These are phyloP conservation scores for Phytophthora cactorum DNA, from an alignment of 352 stramenopile species.

Conservation along the genomic window DNA sequence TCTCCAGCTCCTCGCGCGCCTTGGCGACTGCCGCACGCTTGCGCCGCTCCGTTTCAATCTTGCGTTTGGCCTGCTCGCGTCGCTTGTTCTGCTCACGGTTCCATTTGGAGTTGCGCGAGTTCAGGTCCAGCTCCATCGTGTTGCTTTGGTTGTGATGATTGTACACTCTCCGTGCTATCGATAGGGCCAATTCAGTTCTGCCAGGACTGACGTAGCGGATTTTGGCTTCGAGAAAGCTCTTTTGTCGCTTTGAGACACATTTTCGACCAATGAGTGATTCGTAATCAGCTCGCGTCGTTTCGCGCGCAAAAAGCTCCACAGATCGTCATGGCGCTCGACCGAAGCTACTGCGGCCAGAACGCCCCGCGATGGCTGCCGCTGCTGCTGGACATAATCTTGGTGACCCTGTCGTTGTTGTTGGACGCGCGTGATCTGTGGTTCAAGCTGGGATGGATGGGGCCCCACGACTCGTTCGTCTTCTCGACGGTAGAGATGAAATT, in stretches of 20 bases:
- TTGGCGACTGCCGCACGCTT: slow-evolving; percentile 53
- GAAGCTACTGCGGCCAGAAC: not conserved
- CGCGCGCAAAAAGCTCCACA: slow-evolving; percentile 12
- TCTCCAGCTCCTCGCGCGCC: slow-evolving; percentile 51
- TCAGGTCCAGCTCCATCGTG: slow-evolving; percentile 78
- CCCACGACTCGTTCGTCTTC: slow-evolving; percentile 48
- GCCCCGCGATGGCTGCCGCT: slow-evolving; percentile 25
- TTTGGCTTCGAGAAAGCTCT: slow-evolving; percentile 1
- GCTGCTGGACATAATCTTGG: slow-evolving; percentile 38
- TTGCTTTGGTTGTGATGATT: not conserved
- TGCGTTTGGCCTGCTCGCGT: slow-evolving; percentile 61
- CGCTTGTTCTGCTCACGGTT: slow-evolving; percentile 69
- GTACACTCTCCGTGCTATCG: not conserved
- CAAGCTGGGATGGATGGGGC: slow-evolving; percentile 60
- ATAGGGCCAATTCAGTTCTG: slow-evolving; percentile 13
- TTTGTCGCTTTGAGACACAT: not conserved
- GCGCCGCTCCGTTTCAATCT: slow-evolving; percentile 58
- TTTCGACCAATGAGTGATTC: slow-evolving; percentile 21
- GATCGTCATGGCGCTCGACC: slow-evolving; percentile 8
- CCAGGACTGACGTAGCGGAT: slow-evolving; percentile 1
- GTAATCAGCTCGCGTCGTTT: slow-evolving; percentile 28
- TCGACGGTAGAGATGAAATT: slow-evolving; percentile 33
- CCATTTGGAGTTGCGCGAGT: slow-evolving; percentile 70
- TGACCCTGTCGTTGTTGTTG: slow-evolving; percentile 42
- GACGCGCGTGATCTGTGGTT: slow-evolving; percentile 66